A percentile compares a stretch with the other conserved stretches of the same genome.
Evolutionary conservation across 177 flowering plant genomes (phyloP).

Genomic region (Tripterygium wilfordii): DNA sequence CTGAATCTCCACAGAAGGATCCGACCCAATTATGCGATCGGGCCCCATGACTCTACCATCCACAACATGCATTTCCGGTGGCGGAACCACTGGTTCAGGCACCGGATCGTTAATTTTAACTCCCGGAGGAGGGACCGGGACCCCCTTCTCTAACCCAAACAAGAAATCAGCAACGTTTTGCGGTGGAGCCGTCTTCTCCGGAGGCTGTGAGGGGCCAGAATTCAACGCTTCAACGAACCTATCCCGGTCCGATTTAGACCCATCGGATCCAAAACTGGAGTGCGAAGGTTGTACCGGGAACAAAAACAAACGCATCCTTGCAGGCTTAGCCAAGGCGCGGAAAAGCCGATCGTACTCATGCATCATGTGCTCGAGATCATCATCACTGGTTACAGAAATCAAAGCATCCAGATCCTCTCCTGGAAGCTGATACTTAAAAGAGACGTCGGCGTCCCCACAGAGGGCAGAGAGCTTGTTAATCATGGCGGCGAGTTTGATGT

Average conservation of each 20-base stretch:
- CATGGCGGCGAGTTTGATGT: constrained; percentile 28
- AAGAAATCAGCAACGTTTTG: constrained; percentile 34
- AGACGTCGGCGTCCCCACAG: constrained; percentile 26
- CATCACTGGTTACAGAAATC: constrained; percentile 66
- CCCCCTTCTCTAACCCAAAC: constrained; percentile 44
- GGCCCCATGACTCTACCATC: constrained; percentile 6
- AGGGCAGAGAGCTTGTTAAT: constrained; percentile 38
- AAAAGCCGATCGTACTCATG: constrained; percentile 56
- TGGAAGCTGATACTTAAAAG: constrained; percentile 66
- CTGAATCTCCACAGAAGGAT: constrained; percentile 25
- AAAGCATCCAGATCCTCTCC: constrained; percentile 69
- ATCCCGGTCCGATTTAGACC: constrained; percentile 40
- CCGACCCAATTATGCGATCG: constrained; percentile 16
- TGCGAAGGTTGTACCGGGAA: constrained; percentile 17
- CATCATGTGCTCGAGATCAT: constrained; percentile 74
- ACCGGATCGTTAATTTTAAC: constrained; percentile 11
- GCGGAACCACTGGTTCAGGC: constrained; percentile 16
- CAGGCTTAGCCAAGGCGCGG: constrained; percentile 44
- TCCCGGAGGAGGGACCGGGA: constrained; percentile 14
- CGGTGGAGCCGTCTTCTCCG: constrained; percentile 4
- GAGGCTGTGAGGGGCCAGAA: constrained; percentile 20
- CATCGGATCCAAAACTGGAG: constrained; percentile 16
- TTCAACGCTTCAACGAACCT: constrained; percentile 54
- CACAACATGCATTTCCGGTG: background rate
- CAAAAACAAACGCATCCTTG: constrained; percentile 50